Evolutionary conservation across 805 yeast genomes (phyloP).

Genomic region (Candida qinlingensis): DNA sequence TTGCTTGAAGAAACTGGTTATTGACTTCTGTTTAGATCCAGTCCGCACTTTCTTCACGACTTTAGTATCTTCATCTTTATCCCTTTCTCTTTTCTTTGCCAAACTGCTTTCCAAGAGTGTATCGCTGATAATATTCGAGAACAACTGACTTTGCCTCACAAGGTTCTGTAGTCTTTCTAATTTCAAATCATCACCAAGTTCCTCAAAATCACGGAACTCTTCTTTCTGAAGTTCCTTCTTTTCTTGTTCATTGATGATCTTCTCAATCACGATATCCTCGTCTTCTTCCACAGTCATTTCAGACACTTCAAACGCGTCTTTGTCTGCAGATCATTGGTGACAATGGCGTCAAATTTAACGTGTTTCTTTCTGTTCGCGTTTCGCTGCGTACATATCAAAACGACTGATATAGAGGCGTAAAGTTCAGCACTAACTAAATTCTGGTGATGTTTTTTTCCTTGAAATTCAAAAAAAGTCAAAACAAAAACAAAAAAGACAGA

Average conservation of each 20-base stretch:
- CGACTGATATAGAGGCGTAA: conserved; percentile 8
- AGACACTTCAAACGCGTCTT: background rate
- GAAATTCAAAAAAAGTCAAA: background rate
- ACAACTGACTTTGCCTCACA: conserved; percentile 83
- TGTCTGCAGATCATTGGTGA: too few relatives aligned
- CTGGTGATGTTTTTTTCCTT: background rate
- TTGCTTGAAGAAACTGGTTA: conserved; percentile 21
- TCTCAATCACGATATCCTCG: conserved; percentile 19
- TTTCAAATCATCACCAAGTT: conserved; percentile 48
- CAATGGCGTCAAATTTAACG: background rate
- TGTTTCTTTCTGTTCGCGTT: background rate
- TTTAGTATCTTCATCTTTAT: conserved; percentile 19
- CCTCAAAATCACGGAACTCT: conserved; percentile 28
- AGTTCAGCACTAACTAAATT: conserved; percentile 11
- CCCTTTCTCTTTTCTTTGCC: conserved; percentile 25
- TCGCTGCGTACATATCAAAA: conserved; percentile 2
- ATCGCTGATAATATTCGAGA: conserved; percentile 81
- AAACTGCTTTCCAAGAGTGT: conserved; percentile 54
- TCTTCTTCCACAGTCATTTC: conserved; percentile 11
- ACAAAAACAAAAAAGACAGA: background rate
- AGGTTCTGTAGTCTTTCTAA: conserved; percentile 63
- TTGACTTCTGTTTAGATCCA: conserved; percentile 17
- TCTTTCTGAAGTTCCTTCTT: conserved; percentile 3
- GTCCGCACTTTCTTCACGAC: conserved; percentile 19
- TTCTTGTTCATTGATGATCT: conserved; percentile 13